Evolutionary conservation across 768 basidiomycete species (phyloP).

Genomic region (Suillus paluster): DNA sequence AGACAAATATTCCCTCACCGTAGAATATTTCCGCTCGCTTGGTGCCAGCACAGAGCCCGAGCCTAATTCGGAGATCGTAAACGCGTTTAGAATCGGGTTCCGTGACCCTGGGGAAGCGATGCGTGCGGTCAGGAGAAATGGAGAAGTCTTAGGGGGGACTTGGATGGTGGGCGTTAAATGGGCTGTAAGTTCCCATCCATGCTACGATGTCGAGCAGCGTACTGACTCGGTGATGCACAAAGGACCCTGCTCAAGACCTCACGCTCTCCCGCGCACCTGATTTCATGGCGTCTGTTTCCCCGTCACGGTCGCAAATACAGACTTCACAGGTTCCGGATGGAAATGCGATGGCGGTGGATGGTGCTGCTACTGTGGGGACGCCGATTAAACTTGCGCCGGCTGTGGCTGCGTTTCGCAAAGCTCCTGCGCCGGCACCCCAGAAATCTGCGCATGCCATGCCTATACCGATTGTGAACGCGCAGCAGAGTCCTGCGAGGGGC

Average conservation of each 20-base stretch:
- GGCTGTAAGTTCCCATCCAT: conserved; percentile 59
- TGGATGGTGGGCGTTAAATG: conserved; percentile 90
- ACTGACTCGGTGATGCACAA: neutral
- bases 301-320: conserved; percentile 14
- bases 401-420: conserved; percentile 69
- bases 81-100: conserved; percentile 85
- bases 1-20: conserved; percentile 72
- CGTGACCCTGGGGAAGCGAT: conserved; percentile 72
- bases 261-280: conserved; percentile 37
- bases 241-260: conserved; percentile 62
- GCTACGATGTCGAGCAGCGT: conserved; percentile 4
- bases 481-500: conserved; percentile 53
- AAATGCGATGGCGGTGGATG: conserved; percentile 53
- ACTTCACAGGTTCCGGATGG: conserved; percentile 8
- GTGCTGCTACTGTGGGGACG: conserved; percentile 60
- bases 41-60: conserved; percentile 74
- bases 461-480: conserved; percentile 18
- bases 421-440: conserved; percentile 35
- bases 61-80: conserved; percentile 66
- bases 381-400: conserved; percentile 77
- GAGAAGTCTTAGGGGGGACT: conserved; percentile 72
- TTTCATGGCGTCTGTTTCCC: conserved; percentile 13
- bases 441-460: conserved; percentile 19
- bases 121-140: conserved; percentile 81
- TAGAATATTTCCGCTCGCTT: conserved; percentile 75